Conservation (phyloP, 2,329 filamentous ascomycete genomes). For the Pseudogymnoascus destructans region DNA sequence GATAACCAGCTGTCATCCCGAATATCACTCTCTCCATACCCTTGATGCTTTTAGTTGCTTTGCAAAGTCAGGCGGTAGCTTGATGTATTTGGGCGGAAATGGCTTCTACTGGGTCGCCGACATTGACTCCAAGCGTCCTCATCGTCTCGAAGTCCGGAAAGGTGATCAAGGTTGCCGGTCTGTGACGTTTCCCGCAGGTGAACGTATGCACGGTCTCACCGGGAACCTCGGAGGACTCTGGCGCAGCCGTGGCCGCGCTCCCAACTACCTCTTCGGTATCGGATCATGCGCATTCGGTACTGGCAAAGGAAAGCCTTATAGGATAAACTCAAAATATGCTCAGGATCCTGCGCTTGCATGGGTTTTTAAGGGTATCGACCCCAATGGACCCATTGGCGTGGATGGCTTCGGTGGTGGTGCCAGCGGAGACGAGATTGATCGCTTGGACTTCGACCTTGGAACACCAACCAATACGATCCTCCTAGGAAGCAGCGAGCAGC, state of each 20-base stretch:
- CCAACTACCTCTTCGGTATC: slow-evolving; percentile 26
- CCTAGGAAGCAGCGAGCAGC: slow-evolving; percentile 19
- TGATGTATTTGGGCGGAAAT: slow-evolving; percentile 30
- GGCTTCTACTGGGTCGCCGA: slow-evolving; percentile 27
- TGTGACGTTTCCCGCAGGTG: slow-evolving; percentile 22
- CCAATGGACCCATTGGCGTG: slow-evolving; percentile 19
- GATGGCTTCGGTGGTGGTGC: slow-evolving; percentile 25
- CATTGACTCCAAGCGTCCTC: slow-evolving; percentile 18
- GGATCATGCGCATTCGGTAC: slow-evolving; percentile 25
- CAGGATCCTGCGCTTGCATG: slow-evolving; percentile 10
- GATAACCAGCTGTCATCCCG: slow-evolving; percentile 27
- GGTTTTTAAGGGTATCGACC: not conserved
- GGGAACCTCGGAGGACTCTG: slow-evolving; percentile 27
- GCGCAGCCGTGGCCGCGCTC: slow-evolving; percentile 24
- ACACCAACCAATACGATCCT: slow-evolving; percentile 24
- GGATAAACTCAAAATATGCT: not conserved
- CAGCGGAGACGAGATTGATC: slow-evolving; percentile 28
- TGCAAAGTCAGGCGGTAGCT: slow-evolving; percentile 23
- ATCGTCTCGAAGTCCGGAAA: slow-evolving; percentile 27
- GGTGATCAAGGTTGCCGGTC: slow-evolving; percentile 26
- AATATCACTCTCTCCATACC: slow-evolving; percentile 25
- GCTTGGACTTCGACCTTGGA: slow-evolving; percentile 24
- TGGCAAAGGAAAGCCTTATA: slow-evolving; percentile 20
- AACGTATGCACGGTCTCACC: slow-evolving; percentile 23
- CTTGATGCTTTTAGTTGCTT: slow-evolving; percentile 24